phyloP scores from a whole-genome alignment of 1,139 yeast genomes.

The Waltiozyma sp. region DNA sequence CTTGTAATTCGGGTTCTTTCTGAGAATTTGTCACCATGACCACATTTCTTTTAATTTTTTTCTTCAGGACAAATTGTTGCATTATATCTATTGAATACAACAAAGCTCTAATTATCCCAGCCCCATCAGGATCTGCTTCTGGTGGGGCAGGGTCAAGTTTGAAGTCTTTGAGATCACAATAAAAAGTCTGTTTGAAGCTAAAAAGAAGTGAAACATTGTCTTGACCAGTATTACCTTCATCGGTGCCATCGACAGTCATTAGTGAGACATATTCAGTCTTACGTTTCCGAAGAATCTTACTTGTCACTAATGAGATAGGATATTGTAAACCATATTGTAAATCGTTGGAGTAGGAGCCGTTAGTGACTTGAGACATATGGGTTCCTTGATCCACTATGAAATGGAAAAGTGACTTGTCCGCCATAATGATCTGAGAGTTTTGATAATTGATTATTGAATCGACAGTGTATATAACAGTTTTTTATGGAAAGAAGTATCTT shows the following conservation, averaged over 20 bases:
- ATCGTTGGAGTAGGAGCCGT: slow-evolving; percentile 20
- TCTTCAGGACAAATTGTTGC: slow-evolving; percentile 12
- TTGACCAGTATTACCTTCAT: neutral
- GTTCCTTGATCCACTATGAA: slow-evolving; percentile 16
- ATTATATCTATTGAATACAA: slow-evolving; percentile 12
- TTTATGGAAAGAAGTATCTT: too few species aligned
- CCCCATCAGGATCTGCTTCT: slow-evolving; percentile 4
- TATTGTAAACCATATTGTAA: slow-evolving; percentile 31
- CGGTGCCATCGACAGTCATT: slow-evolving; percentile 28
- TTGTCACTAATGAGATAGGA: slow-evolving; percentile 31
- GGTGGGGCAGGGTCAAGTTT: slow-evolving; percentile 3
- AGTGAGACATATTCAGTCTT: slow-evolving; percentile 47
- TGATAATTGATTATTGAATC: too few species aligned
- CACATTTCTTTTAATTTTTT: slow-evolving; percentile 16
- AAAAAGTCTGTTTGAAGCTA: slow-evolving; percentile 8
- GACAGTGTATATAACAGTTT: too few species aligned
- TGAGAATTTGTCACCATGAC: slow-evolving; percentile 15
- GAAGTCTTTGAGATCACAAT: slow-evolving; percentile 5
- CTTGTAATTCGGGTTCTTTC: slow-evolving; percentile 7
- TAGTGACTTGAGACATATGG: slow-evolving; percentile 25
- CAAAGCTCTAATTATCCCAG: slow-evolving; percentile 12
- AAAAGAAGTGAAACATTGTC: slow-evolving; percentile 1
- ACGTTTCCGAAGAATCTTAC: slow-evolving; percentile 33
- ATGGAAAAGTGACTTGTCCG: neutral
- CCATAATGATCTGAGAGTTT: too few species aligned